Evolutionary conservation across 495 filamentous ascomycete species (phyloP).

Genomic region (Stereocaulon alpinum): DNA sequence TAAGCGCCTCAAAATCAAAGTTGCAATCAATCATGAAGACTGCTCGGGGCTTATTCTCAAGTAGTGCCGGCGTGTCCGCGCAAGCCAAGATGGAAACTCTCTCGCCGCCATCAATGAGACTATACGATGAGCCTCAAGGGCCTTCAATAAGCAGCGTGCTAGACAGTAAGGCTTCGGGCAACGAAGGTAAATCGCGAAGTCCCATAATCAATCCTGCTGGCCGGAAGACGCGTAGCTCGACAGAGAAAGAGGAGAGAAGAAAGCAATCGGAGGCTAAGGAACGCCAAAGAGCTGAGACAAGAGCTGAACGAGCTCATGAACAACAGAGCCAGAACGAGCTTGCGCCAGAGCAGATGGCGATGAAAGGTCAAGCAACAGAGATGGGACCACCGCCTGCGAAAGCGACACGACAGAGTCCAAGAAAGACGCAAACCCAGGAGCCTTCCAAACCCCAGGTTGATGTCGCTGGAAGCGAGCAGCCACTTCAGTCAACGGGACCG

Average conservation of each 20-base stretch:
- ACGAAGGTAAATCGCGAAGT: neutral
- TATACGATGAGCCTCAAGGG: neutral
- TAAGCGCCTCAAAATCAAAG: conserved; percentile 82
- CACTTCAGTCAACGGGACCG: conserved; percentile 37
- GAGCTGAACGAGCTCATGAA: conserved; percentile 53
- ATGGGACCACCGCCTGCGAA: conserved; percentile 31
- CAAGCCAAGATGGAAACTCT: conserved; percentile 57
- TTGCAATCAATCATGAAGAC: conserved; percentile 79
- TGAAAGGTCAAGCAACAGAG: conserved; percentile 1
- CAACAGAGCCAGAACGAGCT: conserved; percentile 45
- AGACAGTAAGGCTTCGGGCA: neutral
- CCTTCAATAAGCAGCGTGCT: neutral
- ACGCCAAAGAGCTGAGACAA: conserved; percentile 42
- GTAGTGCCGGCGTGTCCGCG: conserved; percentile 65
- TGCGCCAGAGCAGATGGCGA: conserved; percentile 27
- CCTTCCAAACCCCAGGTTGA: conserved; percentile 7
- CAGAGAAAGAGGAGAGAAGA: conserved; percentile 57
- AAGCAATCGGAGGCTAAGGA: conserved; percentile 54
- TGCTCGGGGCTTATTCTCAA: conserved; percentile 72
- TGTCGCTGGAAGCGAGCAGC: conserved; percentile 33
- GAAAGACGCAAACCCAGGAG: conserved; percentile 35
- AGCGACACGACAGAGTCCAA: conserved; percentile 40
- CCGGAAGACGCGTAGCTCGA: conserved; percentile 61
- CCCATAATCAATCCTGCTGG: conserved; percentile 29
- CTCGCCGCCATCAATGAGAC: conserved; percentile 24